These are phyloP conservation scores for Cryptosporidium meleagridis DNA, from an alignment of 169 alveolate genomes.

Conservation along the genomic window DNA sequence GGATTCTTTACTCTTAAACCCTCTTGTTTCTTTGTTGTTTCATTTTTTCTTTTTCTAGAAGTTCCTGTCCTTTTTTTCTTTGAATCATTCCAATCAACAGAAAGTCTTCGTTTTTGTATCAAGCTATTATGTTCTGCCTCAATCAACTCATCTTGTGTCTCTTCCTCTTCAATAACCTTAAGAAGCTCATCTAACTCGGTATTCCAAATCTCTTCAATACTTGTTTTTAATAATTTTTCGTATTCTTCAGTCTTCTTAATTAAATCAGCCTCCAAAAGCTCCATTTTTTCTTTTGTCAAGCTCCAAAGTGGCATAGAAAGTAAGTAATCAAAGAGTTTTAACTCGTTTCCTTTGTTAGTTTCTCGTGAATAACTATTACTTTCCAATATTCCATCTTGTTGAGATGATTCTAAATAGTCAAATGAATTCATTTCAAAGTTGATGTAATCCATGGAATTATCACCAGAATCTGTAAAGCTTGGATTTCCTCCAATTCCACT, in stretches of 20 bases:
- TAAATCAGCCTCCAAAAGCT: conserved; percentile 71
- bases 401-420: conserved; percentile 20
- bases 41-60: conserved; percentile 19
- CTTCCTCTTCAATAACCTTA: conserved; percentile 80
- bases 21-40: conserved; percentile 1
- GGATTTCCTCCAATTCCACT: conserved; percentile 53
- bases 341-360: conserved; percentile 32
- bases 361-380: neutral
- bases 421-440: neutral
- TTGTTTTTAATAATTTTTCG: conserved; percentile 76
- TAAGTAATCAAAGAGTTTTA: conserved; percentile 92
- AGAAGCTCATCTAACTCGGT: conserved; percentile 83
- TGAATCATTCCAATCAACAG: conserved; percentile 56
- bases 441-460: conserved; percentile 50
- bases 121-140: conserved; percentile 47
- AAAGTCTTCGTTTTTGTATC: conserved; percentile 61
- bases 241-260: conserved; percentile 79
- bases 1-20: neutral
- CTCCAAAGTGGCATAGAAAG: conserved; percentile 95
- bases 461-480: conserved; percentile 33
- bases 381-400: neutral
- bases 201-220: conserved; percentile 81
- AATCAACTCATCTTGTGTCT: conserved; percentile 74
- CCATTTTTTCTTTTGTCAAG: conserved; percentile 94
- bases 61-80: conserved; percentile 9